Base-by-base conservation (phyloP, 1,284 basidiomycete species). In the Naganishia albida region DNA sequence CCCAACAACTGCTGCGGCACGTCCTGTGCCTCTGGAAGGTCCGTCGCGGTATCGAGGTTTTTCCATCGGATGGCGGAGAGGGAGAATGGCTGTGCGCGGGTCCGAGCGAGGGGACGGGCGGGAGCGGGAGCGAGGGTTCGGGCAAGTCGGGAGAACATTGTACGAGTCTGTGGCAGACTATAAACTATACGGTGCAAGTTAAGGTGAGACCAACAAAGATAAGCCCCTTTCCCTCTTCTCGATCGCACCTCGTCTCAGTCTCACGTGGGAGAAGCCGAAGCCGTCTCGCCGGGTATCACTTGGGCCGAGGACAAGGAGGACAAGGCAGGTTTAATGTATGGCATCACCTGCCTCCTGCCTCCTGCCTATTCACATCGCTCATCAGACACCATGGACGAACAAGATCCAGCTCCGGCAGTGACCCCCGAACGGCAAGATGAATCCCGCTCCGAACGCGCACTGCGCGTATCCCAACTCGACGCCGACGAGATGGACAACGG, bases 401-500 rank as follows among this genome's bases (percentile, higher is more conserved):
- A 4, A 10, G 34, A 34, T 6, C 34, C 34, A 34, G 34, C 34
- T 34, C 34, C 34, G 34, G 34, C 34, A 34, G 34, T 6, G 10
- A 34, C 34, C 34, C 34, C 34, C 6, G 34, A 23, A 46, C 44
- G 43, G 43, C 43, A 30, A n/a, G 56, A 59, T 4, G 43, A 50
- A 38, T 8, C 12, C 16, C 57, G 62, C 64, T 28, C 25, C 39
- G 62, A 64, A 12, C 76, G 87, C 25, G 82, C 88, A 7, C 83
- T 87, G 38, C 88, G 94, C 59, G 93, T 98, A 46, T 89, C 89
- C 28, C 92, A 97, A 79, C 85, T 98, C 53, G 96, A 99, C 78
- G 88, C 95, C 0, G 89, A 93, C 72, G 83, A 95, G 34, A 85
- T 99, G 51, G 96, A 99, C 80, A 86, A 88, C 67, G 93, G 98